Evolutionary conservation across 129 eudicot genomes (phyloP).

Genomic region (Erigeron canadensis): DNA sequence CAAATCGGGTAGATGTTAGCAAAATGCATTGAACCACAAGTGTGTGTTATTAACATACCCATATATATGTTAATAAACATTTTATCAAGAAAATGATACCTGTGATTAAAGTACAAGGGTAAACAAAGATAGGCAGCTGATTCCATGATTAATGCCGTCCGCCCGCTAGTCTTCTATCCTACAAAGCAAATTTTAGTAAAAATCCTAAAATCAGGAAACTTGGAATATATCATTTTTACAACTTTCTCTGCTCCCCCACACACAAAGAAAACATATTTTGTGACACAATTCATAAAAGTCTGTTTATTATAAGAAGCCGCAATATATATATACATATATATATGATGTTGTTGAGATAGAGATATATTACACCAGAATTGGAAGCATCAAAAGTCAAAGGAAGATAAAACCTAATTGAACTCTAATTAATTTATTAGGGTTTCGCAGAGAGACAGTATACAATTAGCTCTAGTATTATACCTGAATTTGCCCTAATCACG

Average conservation of each 20-base stretch:
- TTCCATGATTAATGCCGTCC: slow-evolving; percentile 52
- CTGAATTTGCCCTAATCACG: neutral
- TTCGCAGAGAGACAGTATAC: neutral
- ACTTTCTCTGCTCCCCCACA: no score
- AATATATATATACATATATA: no score
- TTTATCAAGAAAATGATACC: slow-evolving; percentile 33
- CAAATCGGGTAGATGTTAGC: neutral
- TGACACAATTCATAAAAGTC: no score
- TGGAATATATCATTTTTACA: no score
- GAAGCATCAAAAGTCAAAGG: neutral
- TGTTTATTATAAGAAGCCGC: no score
- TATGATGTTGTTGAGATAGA: no score
- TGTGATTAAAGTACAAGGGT: slow-evolving; percentile 35
- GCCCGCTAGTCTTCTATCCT: no score
- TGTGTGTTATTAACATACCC: neutral
- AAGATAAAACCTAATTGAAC: neutral
- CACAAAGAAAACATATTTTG: no score
- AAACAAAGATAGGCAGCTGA: slow-evolving; percentile 49
- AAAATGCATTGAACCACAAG: neutral
- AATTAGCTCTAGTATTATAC: neutral
- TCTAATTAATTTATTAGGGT: neutral
- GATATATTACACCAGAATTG: neutral
- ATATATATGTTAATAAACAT: slow-evolving; percentile 3
- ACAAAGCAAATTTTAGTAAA: no score
- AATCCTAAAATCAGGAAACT: no score